Conservation (phyloP, 2,329 filamentous ascomycete species). For the Colletotrichum sp. region DNA sequence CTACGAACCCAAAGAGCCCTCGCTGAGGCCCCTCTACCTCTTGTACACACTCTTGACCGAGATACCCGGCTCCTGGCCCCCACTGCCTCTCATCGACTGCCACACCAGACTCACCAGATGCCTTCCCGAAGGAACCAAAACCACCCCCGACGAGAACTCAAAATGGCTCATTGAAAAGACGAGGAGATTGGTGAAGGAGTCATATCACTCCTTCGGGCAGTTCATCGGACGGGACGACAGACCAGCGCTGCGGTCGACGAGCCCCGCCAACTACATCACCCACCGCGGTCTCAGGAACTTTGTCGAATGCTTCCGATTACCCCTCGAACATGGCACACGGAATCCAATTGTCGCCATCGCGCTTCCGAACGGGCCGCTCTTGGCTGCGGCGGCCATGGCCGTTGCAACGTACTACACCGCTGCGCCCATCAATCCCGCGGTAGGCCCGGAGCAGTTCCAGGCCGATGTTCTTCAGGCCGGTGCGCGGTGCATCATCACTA, state of each 20-base stretch:
- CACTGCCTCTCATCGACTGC: constrained; percentile 33
- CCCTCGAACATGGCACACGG: constrained; percentile 15
- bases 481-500: constrained; percentile 51
- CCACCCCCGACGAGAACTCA: constrained; percentile 22
- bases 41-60: constrained; percentile 28
- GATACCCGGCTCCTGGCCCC: constrained; percentile 31
- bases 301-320: constrained; percentile 36
- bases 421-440: constrained; percentile 56
- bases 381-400: constrained; percentile 55
- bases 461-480: constrained; percentile 53
- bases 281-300: constrained; percentile 35
- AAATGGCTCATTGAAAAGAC: constrained; percentile 25
- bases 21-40: constrained; percentile 29
- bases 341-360: constrained; percentile 55
- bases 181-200: constrained; percentile 29
- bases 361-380: constrained; percentile 57
- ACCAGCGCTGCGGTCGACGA: constrained; percentile 33
- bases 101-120: constrained; percentile 39
- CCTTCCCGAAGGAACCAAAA: constrained; percentile 39
- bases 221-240: constrained; percentile 30
- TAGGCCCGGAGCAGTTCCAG: constrained; percentile 54
- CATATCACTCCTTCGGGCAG: constrained; percentile 44
- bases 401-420: constrained; percentile 55
- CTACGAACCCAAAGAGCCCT: constrained; percentile 21
- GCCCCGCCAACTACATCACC: constrained; percentile 30